Percentiles rank a stretch among this genome's conserved stretches.
Conservation (phyloP, 192 early-diverging fungal species). For the Linnemannia hyalina region DNA sequence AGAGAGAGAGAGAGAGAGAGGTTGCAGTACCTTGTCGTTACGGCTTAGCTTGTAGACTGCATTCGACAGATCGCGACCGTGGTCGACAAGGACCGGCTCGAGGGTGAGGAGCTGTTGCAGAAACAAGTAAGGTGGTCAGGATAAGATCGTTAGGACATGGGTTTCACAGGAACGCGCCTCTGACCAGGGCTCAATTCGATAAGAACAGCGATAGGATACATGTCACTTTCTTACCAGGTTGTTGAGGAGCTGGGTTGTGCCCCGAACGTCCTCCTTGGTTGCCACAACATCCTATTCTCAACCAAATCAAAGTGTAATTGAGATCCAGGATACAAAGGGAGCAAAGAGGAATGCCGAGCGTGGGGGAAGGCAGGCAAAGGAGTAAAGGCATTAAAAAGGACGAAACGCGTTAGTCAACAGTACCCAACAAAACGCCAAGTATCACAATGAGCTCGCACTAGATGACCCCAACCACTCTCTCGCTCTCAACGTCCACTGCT, state of each 20-base stretch:
- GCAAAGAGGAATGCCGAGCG: not conserved
- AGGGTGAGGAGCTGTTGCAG: slow-evolving; percentile 21
- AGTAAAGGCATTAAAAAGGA: not conserved
- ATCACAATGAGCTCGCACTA: not conserved
- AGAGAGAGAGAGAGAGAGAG: not conserved
- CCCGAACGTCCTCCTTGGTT: slow-evolving; percentile 21
- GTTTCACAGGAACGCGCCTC: not conserved
- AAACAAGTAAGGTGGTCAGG: not conserved
- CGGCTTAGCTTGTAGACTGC: slow-evolving; percentile 46
- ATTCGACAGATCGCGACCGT: slow-evolving; percentile 40
- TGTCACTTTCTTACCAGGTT: slow-evolving; percentile 22
- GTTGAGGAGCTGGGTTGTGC: slow-evolving; percentile 13
- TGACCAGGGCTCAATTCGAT: not conserved
- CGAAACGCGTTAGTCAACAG: not conserved
- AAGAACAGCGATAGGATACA: not conserved
- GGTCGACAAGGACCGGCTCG: slow-evolving; percentile 43
- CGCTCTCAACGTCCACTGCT: not conserved
- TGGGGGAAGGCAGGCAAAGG: not conserved
- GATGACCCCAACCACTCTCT: not conserved
- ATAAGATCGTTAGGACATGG: not conserved
- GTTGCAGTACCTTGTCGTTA: slow-evolving; percentile 31
- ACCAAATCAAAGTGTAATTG: not conserved
- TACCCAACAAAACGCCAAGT: not conserved
- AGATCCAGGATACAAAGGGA: not conserved
- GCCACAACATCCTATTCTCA: slow-evolving; percentile 27